Evolutionary conservation across 1,139 yeast genomes (phyloP).

Genomic region (Yamadazyma triangularis): DNA sequence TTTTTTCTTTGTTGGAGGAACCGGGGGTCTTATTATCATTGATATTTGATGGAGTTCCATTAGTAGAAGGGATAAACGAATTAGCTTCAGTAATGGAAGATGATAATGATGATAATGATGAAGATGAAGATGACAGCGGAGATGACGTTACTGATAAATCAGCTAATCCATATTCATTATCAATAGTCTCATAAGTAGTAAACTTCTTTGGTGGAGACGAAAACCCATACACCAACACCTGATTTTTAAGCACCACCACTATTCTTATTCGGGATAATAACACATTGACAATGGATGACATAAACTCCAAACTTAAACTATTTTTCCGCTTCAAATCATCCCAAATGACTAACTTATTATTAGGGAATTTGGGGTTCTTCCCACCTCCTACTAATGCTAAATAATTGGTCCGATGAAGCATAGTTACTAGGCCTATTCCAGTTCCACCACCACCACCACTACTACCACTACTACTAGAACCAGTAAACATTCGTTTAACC

Average conservation of each 20-base stretch:
- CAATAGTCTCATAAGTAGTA: slow-evolving; percentile 67
- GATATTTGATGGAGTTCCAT: no score
- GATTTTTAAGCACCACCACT: slow-evolving; percentile 63
- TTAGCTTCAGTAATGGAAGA: slow-evolving; percentile 9
- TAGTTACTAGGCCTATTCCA: slow-evolving; percentile 72
- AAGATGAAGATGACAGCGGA: slow-evolving; percentile 5
- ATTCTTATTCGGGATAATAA: slow-evolving; percentile 71
- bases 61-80: no score
- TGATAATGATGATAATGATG: slow-evolving; percentile 12
- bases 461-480: slow-evolving; percentile 15
- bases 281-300: slow-evolving; percentile 69
- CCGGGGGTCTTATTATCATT: no score
- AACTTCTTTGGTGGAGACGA: slow-evolving; percentile 71
- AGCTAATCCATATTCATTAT: slow-evolving; percentile 66
- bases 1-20: no score
- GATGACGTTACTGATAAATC: slow-evolving; percentile 45
- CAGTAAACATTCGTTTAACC: slow-evolving; percentile 56
- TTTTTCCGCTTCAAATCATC: slow-evolving; percentile 80
- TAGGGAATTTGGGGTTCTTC: slow-evolving; percentile 67
- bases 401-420: slow-evolving; percentile 89
- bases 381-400: slow-evolving; percentile 91
- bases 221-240: slow-evolving; percentile 73
- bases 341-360: slow-evolving; percentile 80
- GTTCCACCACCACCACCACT: no score
- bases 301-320: slow-evolving; percentile 71